A percentile compares a stretch with the other conserved stretches of the same genome.
Conservation (phyloP, 140 eudicot genomes). For the Cichorium intybus region DNA sequence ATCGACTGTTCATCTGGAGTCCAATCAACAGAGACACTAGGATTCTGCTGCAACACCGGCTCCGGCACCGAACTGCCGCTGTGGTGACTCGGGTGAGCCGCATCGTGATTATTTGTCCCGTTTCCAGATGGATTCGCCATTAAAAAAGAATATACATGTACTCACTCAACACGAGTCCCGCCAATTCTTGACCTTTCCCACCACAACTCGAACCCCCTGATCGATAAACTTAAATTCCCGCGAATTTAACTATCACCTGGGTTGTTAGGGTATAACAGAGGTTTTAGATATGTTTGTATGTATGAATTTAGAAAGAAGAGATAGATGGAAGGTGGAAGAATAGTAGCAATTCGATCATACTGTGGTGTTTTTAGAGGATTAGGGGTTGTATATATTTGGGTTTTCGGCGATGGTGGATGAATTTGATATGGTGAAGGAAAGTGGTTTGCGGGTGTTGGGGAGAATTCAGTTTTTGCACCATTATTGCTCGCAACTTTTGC, state of each 20-base stretch:
- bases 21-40: constrained; percentile 61
- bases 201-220: constrained; percentile 8
- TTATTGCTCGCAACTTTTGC: constrained; percentile 36
- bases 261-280: constrained; percentile 10
- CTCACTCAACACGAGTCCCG: constrained; percentile 28
- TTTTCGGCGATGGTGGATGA: constrained; percentile 2
- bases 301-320: not conserved
- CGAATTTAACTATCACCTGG: not conserved
- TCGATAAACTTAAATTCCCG: not conserved
- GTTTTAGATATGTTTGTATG: not conserved
- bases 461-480: constrained; percentile 30
- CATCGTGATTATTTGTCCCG: constrained; percentile 28
- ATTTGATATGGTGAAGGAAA: constrained; percentile 31
- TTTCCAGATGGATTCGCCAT: constrained; percentile 57
- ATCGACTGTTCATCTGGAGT: constrained; percentile 60
- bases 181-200: constrained; percentile 23
- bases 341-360: not conserved
- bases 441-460: constrained; percentile 24
- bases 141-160: not conserved
- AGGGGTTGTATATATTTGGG: not conserved
- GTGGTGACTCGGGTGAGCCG: constrained; percentile 23
- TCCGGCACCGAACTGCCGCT: constrained; percentile 29
- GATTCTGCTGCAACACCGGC: constrained; percentile 38
- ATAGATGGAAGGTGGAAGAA: not conserved
- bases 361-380: not conserved